Percentiles rank a stretch among this genome's conserved stretches.
Conservation (phyloP, 345 rosid genomes). For the Trapa incisa region DNA sequence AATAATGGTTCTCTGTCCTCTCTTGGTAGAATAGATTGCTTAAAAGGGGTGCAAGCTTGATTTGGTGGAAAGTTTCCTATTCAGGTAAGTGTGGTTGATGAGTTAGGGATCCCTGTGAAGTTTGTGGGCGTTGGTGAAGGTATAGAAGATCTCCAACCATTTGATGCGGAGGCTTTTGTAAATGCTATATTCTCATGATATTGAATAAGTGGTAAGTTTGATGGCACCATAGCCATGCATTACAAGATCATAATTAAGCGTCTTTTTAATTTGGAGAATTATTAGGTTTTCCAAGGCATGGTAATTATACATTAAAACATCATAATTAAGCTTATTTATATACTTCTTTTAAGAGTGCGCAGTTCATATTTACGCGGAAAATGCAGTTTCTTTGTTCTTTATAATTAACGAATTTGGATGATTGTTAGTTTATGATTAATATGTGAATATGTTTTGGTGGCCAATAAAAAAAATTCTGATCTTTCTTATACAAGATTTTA, state of each 20-base stretch:
- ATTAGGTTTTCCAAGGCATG: background rate
- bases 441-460: no score
- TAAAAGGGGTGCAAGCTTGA: background rate
- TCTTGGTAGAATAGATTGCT: background rate
- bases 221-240: background rate
- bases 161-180: slow-evolving; percentile 76
- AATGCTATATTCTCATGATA: slow-evolving; percentile 68
- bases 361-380: no score
- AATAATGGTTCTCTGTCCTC: background rate
- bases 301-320: no score
- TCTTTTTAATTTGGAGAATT: background rate
- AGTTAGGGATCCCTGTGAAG: slow-evolving; percentile 86
- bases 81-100: slow-evolving; percentile 93
- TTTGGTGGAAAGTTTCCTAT: background rate
- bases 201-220: background rate
- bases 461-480: no score
- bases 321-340: no score
- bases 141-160: slow-evolving; percentile 87
- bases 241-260: background rate
- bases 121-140: slow-evolving; percentile 94
- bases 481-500: no score
- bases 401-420: no score
- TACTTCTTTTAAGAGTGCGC: no score
- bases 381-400: no score
- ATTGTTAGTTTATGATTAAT: no score